phyloP scores from a whole-genome alignment of 139 green algal species.

The Nannochloris sp. region DNA sequence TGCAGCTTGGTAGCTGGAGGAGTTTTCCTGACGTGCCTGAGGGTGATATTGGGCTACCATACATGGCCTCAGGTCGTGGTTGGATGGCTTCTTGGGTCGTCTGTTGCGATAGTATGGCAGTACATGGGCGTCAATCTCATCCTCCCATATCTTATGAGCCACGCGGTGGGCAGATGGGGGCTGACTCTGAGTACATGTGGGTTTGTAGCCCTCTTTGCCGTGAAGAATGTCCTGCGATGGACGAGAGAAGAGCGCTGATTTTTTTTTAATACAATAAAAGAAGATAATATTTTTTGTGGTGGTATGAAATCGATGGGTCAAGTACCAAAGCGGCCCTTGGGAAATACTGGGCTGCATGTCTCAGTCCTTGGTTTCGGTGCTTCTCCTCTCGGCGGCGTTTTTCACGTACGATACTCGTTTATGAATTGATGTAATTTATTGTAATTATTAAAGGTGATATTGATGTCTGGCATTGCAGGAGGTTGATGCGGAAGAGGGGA shows the following conservation, averaged over 20 bases:
- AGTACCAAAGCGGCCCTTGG: conserved; percentile 59
- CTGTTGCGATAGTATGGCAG: conserved; percentile 18
- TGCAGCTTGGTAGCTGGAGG: not conserved
- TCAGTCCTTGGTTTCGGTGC: conserved; percentile 86
- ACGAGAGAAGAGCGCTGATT: not conserved
- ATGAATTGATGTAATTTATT: not conserved
- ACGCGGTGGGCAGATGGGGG: not conserved
- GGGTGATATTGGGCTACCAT: conserved; percentile 58
- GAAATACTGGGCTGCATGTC: conserved; percentile 74
- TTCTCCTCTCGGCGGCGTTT: conserved; percentile 80
- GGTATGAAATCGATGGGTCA: not conserved
- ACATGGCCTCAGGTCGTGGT: conserved; percentile 54
- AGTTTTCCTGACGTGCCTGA: conserved; percentile 44
- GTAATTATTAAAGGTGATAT: not conserved
- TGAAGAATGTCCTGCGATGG: conserved; percentile 16
- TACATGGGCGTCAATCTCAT: not conserved
- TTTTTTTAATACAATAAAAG: not conserved
- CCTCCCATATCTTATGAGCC: not conserved
- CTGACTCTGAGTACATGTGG: conserved; percentile 3
- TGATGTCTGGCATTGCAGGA: conserved; percentile 29
- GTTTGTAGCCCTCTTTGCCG: conserved; percentile 12
- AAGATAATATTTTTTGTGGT: not conserved
- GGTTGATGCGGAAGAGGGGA: conserved; percentile 54
- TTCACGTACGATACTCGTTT: conserved; percentile 35
- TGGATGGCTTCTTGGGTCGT: conserved; percentile 39